A percentile compares a stretch with the other conserved stretches of the same genome.
These are phyloP conservation scores for Scortechinia acanthostroma DNA, from an alignment of 2,329 filamentous ascomycete species.

Conservation along the genomic window DNA sequence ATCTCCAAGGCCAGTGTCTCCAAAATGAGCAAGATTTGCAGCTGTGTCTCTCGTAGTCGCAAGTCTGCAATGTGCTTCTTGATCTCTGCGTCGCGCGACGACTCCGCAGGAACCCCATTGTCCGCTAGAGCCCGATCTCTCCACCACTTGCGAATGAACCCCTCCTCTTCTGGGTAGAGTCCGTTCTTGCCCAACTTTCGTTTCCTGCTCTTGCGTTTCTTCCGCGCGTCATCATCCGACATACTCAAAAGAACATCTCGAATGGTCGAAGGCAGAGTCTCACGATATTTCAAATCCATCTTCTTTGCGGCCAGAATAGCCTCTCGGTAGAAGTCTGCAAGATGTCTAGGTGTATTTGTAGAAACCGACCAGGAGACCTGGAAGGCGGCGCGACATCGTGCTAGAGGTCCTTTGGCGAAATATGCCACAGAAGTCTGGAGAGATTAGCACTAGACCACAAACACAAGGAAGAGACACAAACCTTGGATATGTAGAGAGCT, in stretches of 20 bases:
- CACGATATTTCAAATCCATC: conserved; percentile 35
- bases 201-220: conserved; percentile 19
- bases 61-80: conserved; percentile 30
- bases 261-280: conserved; percentile 27
- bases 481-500: conserved; percentile 31
- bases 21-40: conserved; percentile 37
- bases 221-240: conserved; percentile 26
- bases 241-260: conserved; percentile 21
- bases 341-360: not conserved
- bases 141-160: conserved; percentile 34
- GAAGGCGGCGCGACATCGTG: conserved; percentile 25
- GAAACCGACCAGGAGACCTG: not conserved
- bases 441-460: not conserved
- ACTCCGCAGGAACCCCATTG: conserved; percentile 12
- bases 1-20: conserved; percentile 33
- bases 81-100: conserved; percentile 21
- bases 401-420: conserved; percentile 38
- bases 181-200: conserved; percentile 34
- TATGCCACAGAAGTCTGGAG: conserved; percentile 35
- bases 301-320: conserved; percentile 31
- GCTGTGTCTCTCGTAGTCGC: conserved; percentile 33
- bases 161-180: conserved; percentile 32
- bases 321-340: conserved; percentile 23
- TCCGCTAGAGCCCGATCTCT: conserved; percentile 15
- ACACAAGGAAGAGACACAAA: conserved; percentile 7